A percentile compares a stretch with the other conserved stretches of the same genome.
Evolutionary conservation across 495 filamentous ascomycete genomes (phyloP).

Genomic region (Trichocladium antarcticum): DNA sequence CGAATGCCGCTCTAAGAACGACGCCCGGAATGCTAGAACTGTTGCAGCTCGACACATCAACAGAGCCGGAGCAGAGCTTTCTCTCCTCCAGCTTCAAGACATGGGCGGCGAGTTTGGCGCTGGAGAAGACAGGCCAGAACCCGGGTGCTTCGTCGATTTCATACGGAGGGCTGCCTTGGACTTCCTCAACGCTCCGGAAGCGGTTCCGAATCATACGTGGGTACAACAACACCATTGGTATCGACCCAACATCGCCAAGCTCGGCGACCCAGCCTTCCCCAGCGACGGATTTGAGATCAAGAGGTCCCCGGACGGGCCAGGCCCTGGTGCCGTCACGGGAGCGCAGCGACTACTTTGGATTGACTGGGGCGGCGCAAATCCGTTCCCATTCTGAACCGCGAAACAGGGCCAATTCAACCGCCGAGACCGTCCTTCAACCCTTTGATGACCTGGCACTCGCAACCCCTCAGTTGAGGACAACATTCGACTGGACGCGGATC

Average conservation of each 20-base stretch:
- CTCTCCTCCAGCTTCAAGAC: constrained; percentile 48
- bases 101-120: constrained; percentile 47
- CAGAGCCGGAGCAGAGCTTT: constrained; percentile 26
- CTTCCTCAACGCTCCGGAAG: constrained; percentile 49
- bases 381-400: constrained; percentile 19
- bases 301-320: constrained; percentile 19
- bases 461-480: constrained; percentile 20
- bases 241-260: constrained; percentile 28
- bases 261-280: constrained; percentile 25
- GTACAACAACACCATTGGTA: constrained; percentile 22
- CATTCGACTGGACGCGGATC: constrained; percentile 62
- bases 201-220: constrained; percentile 52
- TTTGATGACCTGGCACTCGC: constrained; percentile 22
- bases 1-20: constrained; percentile 47
- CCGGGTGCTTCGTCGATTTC: constrained; percentile 38
- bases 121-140: constrained; percentile 29
- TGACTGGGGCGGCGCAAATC: constrained; percentile 11
- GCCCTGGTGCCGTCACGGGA: constrained; percentile 20
- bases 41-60: constrained; percentile 36
- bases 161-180: constrained; percentile 52
- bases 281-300: constrained; percentile 15
- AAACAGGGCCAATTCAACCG: constrained; percentile 10
- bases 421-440: constrained; percentile 16
- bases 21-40: constrained; percentile 38
- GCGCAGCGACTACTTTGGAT: constrained; percentile 31